Evolutionary conservation across 805 yeast genomes (phyloP).

Genomic region (Candida lessepsii): DNA sequence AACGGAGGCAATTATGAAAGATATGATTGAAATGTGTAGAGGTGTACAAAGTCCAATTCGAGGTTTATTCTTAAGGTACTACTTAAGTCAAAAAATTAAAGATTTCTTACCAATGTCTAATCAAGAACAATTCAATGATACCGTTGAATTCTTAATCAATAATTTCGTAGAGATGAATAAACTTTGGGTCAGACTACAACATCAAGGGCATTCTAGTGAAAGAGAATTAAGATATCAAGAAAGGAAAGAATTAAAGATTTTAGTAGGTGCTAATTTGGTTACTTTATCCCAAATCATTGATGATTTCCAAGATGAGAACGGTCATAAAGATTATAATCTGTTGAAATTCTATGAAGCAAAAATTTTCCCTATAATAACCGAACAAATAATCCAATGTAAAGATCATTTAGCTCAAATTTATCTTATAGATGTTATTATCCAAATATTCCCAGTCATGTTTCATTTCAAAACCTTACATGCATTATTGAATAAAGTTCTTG

Average conservation of each 20-base stretch:
- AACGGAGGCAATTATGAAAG: slow-evolving; percentile 81
- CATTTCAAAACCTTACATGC: slow-evolving; percentile 72
- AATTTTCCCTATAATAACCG: slow-evolving; percentile 77
- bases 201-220: slow-evolving; percentile 89
- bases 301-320: slow-evolving; percentile 44
- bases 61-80: slow-evolving; percentile 87
- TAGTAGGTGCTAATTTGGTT: slow-evolving; percentile 91
- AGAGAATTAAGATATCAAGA: slow-evolving; percentile 71
- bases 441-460: slow-evolving; percentile 91
- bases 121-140: slow-evolving; percentile 51
- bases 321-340: slow-evolving; percentile 22
- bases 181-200: slow-evolving; percentile 94
- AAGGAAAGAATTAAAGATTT: slow-evolving; percentile 82
- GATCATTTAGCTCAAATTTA: slow-evolving; percentile 93
- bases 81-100: slow-evolving; percentile 79
- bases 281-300: slow-evolving; percentile 82
- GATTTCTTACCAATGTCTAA: slow-evolving; percentile 51
- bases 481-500: slow-evolving; percentile 59
- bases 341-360: slow-evolving; percentile 39
- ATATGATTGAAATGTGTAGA: slow-evolving; percentile 96
- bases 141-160: slow-evolving; percentile 74
- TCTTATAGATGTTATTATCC: slow-evolving; percentile 84
- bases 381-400: slow-evolving; percentile 88
- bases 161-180: slow-evolving; percentile 98
- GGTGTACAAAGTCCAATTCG: slow-evolving; percentile 96